A percentile compares a stretch with the other conserved stretches of the same genome.
phyloP scores from a whole-genome alignment of 179 eudicot species.

The Kewa caespitosa region DNA sequence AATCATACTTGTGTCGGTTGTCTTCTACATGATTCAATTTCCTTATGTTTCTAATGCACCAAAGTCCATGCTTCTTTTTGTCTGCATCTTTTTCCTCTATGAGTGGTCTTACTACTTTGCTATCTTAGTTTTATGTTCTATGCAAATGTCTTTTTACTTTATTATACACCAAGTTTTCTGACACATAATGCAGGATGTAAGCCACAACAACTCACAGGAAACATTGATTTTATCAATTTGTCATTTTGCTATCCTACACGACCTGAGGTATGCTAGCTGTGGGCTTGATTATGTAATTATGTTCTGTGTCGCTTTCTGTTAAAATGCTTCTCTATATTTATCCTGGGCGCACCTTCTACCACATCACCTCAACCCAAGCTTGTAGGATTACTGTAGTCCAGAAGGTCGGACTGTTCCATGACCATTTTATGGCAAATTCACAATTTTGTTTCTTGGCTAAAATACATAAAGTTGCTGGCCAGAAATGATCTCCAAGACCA shows the following conservation, averaged over 20 bases:
- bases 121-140: background rate
- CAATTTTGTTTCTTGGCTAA: background rate
- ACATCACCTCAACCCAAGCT: background rate
- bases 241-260: conserved; percentile 81
- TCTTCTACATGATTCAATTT: too few species aligned
- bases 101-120: too few species aligned
- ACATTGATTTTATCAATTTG: conserved; percentile 71
- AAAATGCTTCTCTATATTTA: background rate
- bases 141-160: background rate
- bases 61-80: background rate
- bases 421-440: background rate
- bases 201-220: conserved; percentile 59
- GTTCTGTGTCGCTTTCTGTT: background rate
- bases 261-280: conserved; percentile 44
- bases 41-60: background rate
- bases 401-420: too few species aligned
- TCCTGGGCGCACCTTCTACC: background rate
- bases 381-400: background rate
- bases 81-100: background rate
- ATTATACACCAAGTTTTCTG: background rate
- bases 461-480: background rate
- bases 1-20: background rate
- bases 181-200: conserved; percentile 57
- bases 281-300: background rate
- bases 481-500: background rate